Base-by-base conservation (phyloP, 1,139 yeast species). In the Pichia sp. region DNA sequence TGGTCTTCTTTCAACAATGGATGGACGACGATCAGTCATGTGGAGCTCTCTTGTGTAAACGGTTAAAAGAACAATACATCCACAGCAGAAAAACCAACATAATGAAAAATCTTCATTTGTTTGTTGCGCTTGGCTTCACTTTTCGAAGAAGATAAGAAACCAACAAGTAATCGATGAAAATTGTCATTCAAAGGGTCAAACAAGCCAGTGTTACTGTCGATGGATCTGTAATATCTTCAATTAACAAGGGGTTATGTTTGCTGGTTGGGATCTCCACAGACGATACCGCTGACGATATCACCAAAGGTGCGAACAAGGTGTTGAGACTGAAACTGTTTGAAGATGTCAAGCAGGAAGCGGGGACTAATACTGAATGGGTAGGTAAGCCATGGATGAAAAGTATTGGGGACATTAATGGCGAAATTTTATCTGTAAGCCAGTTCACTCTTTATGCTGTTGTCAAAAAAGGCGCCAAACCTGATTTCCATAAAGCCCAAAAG, bases 381-480 rank as follows among this genome's bases (percentile, higher is more conserved):
- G 68, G 76, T 47, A 60, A 75, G 61, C 79, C 72, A 44, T 72
- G 97, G 97, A 64, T 81, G 57, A 69, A 64, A 52, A 71, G 71
- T 41, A 59, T 71, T 9, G 69, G 68, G 2, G 85, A 81, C 32
- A 66, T 75, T 36, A 57, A 67, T 7, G 86, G 86, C 6, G 79
- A 78, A 55, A 74, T 79, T 43, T 57, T 79, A 9, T 75, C 81
- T 4, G 95, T 90, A 1, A 86, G 96, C 4, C 98, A 90, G 59
- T 90, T 90, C 65, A 90, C 98, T 0, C 69, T 90, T 36, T 79
- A 83, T 59, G 97, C 88, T 0, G 82, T 77, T 33, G 76, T 92
- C 27, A 83, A 79, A 55, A 90, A 90, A 62, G 97, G 97, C 4
- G 75, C 95, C 5, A 90, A 88, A 59, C 97, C 97, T 0, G 97